Evolutionary conservation across 306 rosid genomes (phyloP).

Genomic region (Cucurbita maxima): DNA sequence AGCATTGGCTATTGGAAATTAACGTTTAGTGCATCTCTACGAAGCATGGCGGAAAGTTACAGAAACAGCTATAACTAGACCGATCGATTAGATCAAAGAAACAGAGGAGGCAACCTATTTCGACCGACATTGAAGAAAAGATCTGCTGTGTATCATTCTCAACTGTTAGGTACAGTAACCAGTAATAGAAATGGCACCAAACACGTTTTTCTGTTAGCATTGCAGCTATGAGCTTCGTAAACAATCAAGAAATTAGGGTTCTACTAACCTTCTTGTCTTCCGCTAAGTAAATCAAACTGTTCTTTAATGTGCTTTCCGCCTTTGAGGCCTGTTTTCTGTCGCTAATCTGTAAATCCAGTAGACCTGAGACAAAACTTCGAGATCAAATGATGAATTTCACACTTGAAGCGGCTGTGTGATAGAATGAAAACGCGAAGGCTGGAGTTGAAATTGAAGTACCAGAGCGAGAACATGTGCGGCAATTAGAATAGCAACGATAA

Average conservation of each 20-base stretch:
- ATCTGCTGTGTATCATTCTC: not conserved
- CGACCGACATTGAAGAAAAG: not conserved
- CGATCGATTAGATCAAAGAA: not conserved
- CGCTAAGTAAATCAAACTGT: not conserved
- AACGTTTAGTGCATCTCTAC: not conserved
- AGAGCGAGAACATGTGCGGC: constrained; percentile 78
- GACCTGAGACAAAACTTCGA: constrained; percentile 22
- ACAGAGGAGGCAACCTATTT: not conserved
- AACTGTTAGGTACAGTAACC: not conserved
- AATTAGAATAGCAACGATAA: constrained; percentile 42
- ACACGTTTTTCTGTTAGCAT: not conserved
- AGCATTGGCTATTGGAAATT: not conserved
- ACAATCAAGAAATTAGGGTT: constrained; percentile 26
- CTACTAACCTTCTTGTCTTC: constrained; percentile 18
- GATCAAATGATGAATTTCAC: not conserved
- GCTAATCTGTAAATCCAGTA: constrained; percentile 87
- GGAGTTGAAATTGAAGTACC: constrained; percentile 23
- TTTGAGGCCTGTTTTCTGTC: constrained; percentile 53
- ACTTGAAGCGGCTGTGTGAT: not conserved
- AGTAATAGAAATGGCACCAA: not conserved
- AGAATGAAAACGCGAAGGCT: not conserved
- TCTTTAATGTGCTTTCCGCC: constrained; percentile 63
- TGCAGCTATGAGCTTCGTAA: not conserved
- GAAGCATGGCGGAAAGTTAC: not conserved
- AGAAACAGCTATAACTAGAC: not conserved